Evolutionary conservation across 2,329 filamentous ascomycete genomes (phyloP).

Genomic region (Xylariaceae sp.): DNA sequence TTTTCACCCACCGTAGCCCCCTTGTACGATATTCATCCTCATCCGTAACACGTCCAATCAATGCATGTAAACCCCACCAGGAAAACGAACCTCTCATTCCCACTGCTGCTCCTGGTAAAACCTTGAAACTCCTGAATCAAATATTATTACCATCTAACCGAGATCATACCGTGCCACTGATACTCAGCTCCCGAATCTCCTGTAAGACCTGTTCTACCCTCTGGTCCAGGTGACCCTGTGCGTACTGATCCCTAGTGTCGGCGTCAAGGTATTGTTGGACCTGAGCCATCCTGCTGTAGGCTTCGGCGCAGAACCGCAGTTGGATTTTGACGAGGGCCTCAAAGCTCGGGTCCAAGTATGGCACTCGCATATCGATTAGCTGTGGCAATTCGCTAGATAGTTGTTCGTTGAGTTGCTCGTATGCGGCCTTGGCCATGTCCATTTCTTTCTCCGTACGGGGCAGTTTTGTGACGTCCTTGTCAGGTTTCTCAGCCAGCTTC

Average conservation of each 20-base stretch:
- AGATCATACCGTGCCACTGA: constrained; percentile 70
- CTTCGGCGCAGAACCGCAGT: constrained; percentile 94
- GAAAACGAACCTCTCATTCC: neutral
- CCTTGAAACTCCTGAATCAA: constrained; percentile 15
- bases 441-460: constrained; percentile 95
- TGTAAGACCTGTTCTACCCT: constrained; percentile 94
- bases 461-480: constrained; percentile 97
- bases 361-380: constrained; percentile 93
- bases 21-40: constrained; percentile 17
- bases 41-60: constrained; percentile 14
- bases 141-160: neutral
- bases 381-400: constrained; percentile 91
- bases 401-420: constrained; percentile 97
- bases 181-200: constrained; percentile 96
- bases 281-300: constrained; percentile 97
- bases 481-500: constrained; percentile 95
- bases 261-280: constrained; percentile 98
- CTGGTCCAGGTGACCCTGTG: constrained; percentile 87
- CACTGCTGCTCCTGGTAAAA: constrained; percentile 6
- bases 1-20: constrained; percentile 6
- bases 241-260: constrained; percentile 95
- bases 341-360: constrained; percentile 95
- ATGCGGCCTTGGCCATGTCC: constrained; percentile 89
- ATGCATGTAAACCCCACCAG: constrained; percentile 7
- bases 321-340: constrained; percentile 99